A percentile compares a stretch with the other conserved stretches of the same genome.
phyloP scores from a whole-genome alignment of 2,329 filamentous ascomycete species.

The Microsporum audouinii region DNA sequence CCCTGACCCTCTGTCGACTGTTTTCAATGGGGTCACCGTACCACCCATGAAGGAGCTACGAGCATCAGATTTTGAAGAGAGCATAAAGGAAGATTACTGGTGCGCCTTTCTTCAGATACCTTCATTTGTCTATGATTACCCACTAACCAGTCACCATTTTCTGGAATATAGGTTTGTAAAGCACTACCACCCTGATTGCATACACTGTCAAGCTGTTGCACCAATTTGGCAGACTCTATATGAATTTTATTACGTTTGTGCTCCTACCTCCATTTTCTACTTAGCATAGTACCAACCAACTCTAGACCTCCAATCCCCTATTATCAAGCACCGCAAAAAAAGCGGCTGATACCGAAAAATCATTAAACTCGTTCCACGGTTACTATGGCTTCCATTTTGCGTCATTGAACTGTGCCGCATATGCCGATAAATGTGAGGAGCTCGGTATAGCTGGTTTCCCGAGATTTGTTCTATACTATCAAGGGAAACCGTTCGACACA shows the following conservation, averaged over 20 bases:
- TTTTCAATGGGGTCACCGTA: constrained; percentile 43
- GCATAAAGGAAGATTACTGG: constrained; percentile 43
- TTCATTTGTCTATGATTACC: not conserved
- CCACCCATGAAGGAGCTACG: constrained; percentile 40
- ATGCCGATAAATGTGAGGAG: constrained; percentile 62
- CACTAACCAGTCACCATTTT: not conserved
- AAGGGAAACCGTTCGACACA: constrained; percentile 56
- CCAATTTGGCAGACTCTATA: constrained; percentile 86
- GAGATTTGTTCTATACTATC: constrained; percentile 65
- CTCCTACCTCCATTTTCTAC: not conserved
- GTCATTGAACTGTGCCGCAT: constrained; percentile 72
- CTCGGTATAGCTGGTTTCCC: constrained; percentile 62
- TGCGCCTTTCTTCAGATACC: constrained; percentile 18
- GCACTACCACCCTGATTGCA: constrained; percentile 43
- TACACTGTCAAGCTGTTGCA: constrained; percentile 67
- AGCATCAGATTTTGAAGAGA: constrained; percentile 38
- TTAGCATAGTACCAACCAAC: constrained; percentile 16
- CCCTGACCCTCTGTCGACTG: constrained; percentile 24
- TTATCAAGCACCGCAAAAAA: constrained; percentile 37
- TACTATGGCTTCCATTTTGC: constrained; percentile 88
- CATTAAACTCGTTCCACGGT: constrained; percentile 58
- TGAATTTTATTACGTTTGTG: constrained; percentile 64
- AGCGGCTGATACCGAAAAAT: constrained; percentile 39
- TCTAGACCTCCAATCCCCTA: constrained; percentile 64
- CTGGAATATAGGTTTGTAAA: constrained; percentile 39